Evolutionary conservation across 2,329 filamentous ascomycete species (phyloP).

Genomic region (Aspergillus carbonarius): DNA sequence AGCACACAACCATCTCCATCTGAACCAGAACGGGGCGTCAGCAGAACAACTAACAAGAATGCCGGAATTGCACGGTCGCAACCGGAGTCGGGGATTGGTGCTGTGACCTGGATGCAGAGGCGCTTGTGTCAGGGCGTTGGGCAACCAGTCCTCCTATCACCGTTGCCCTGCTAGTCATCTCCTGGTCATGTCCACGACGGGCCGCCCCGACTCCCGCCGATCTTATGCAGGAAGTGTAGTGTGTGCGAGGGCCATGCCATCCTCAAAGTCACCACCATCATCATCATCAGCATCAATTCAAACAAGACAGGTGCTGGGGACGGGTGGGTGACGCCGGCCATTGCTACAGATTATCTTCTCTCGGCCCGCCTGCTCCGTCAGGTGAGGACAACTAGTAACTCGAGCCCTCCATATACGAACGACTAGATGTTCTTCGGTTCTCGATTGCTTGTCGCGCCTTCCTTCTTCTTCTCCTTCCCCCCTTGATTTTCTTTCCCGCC

Average conservation of each 20-base stretch:
- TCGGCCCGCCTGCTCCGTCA: too few relatives aligned
- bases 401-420: too few relatives aligned
- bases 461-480: too few relatives aligned
- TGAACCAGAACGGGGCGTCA: background rate
- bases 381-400: too few relatives aligned
- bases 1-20: background rate
- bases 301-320: background rate
- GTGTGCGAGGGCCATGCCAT: constrained; percentile 1
- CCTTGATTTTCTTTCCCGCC: too few relatives aligned
- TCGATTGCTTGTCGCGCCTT: too few relatives aligned
- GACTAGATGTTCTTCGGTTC: too few relatives aligned
- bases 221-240: constrained; percentile 30
- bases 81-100: constrained; percentile 11
- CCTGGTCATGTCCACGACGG: constrained; percentile 28
- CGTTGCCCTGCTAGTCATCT: constrained; percentile 23
- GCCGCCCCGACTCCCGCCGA: constrained; percentile 32
- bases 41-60: constrained; percentile 1
- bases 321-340: background rate
- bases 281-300: background rate
- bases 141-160: constrained; percentile 17
- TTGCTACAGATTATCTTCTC: too few relatives aligned
- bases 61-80: constrained; percentile 18
- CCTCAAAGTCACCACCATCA: background rate
- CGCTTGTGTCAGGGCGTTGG: constrained; percentile 23
- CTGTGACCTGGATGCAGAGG: constrained; percentile 20